These are phyloP conservation scores for Globisporangium cylindrosporum DNA, from an alignment of 352 stramenopile genomes.

Conservation along the genomic window DNA sequence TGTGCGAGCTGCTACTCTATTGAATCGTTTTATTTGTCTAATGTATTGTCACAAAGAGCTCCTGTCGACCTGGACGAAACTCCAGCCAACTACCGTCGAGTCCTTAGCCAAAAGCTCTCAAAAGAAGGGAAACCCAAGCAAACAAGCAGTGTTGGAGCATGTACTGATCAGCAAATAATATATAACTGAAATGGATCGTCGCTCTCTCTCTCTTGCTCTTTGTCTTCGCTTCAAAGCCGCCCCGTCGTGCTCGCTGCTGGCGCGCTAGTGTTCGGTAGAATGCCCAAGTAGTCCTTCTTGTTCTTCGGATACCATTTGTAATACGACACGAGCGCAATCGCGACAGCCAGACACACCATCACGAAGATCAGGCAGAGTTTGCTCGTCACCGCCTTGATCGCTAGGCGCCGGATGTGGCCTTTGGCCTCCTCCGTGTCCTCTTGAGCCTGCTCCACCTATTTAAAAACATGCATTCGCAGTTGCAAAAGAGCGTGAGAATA, in stretches of 20 bases:
- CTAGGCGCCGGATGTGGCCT: slow-evolving; percentile 48
- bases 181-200: neutral
- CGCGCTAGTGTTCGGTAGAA: slow-evolving; percentile 29
- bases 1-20: neutral
- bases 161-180: neutral
- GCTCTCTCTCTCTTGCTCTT: neutral
- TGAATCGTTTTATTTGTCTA: neutral
- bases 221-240: neutral
- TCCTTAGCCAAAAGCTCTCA: neutral
- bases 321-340: slow-evolving; percentile 66
- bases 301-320: slow-evolving; percentile 77
- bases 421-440: slow-evolving; percentile 64
- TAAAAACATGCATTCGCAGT: neutral
- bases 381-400: slow-evolving; percentile 60
- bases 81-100: neutral
- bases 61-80: neutral
- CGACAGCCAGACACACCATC: slow-evolving; percentile 50
- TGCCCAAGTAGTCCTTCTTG: slow-evolving; percentile 67
- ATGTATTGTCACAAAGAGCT: neutral
- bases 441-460: slow-evolving; percentile 56
- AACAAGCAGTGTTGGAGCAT: neutral
- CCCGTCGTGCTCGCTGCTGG: neutral
- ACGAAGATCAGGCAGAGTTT: slow-evolving; percentile 56
- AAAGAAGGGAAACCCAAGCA: neutral
- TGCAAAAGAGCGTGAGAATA: neutral